Base-by-base conservation (phyloP, 2,329 filamentous ascomycete species). In the Incumbomyces delicatus region DNA sequence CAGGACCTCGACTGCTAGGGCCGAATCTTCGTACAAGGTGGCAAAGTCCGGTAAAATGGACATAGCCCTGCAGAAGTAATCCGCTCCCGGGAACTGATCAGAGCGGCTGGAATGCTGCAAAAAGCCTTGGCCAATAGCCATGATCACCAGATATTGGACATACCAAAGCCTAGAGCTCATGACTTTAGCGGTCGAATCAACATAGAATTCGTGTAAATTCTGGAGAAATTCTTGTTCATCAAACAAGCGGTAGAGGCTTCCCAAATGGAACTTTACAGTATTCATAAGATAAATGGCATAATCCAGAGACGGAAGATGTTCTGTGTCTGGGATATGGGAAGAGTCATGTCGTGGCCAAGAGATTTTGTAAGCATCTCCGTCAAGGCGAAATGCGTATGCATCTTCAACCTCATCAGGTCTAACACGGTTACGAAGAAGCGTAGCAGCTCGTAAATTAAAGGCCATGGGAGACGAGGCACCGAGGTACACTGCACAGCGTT, bases 91-190 rank as follows among this genome's bases (percentile, higher is more conserved):
- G 0, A 73, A 73, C 1, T 60, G 48, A 43, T 59, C 62, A 0
- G 59, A 59, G 6, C 62, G 59, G 3, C 55, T 59, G n/a, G 66
- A 56, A 30, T 63, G 64, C 20, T 67, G 65, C 0, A 71, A 63
- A 29, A 78, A 73, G 0, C 70, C 72, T 51, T 77, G 77, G 1
- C 74, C 75, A 49, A 77, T 75, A 0, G 74, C 74, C 2, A 78
- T 60, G 8, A 77, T 65, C 0, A 77, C 60, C 2, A 77, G 59
- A 13, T 74, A 76, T 41, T 77, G 74, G 13, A 74, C 68, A 44
- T 73, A 76, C 63, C 72, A 76, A 1, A 77, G 56, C 10, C 60
- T 59, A 2, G 57, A 57, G 17, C 57, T 50, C 17, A 55, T 54
- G 2, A 51, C 50, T 31, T 57, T 52, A 10, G 53, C 60, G 34